These are phyloP conservation scores for Graphilbum fragrans DNA, from an alignment of 2,329 filamentous ascomycete species.

Conservation along the genomic window DNA sequence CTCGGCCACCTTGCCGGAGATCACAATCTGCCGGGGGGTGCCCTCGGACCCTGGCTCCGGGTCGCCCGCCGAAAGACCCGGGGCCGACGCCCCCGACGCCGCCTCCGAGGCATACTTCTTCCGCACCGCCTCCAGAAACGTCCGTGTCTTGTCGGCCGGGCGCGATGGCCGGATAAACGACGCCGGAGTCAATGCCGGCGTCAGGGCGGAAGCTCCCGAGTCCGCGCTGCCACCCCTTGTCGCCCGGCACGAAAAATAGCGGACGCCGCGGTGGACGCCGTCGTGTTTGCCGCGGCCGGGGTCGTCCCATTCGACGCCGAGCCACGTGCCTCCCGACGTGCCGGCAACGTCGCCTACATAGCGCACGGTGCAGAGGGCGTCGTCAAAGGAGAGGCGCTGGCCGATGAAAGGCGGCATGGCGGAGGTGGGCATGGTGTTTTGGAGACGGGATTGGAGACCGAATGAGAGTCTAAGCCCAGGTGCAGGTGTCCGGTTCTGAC, in stretches of 20 bases:
- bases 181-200: conserved; percentile 45
- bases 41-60: too few relatives aligned
- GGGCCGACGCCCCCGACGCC: conserved; percentile 15
- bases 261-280: conserved; percentile 64
- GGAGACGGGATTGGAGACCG: too few relatives aligned
- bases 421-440: not conserved
- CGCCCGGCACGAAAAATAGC: conserved; percentile 65
- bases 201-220: too few relatives aligned
- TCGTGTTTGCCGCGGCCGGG: conserved; percentile 77
- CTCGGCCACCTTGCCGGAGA: conserved; percentile 74
- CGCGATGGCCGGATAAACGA: conserved; percentile 79
- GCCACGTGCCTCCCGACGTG: conserved; percentile 69
- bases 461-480: too few relatives aligned
- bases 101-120: conserved; percentile 68
- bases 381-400: conserved; percentile 70
- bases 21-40: conserved; percentile 43
- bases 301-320: conserved; percentile 97
- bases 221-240: not conserved
- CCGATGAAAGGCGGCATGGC: conserved; percentile 29
- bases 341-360: conserved; percentile 69
- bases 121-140: conserved; percentile 68
- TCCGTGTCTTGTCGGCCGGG: conserved; percentile 51
- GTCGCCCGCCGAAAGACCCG: too few relatives aligned
- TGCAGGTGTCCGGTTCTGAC: too few relatives aligned
- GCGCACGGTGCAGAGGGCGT: conserved; percentile 69